Conservation (phyloP, 306 rosid species). For the Prunus salicina region DNA sequence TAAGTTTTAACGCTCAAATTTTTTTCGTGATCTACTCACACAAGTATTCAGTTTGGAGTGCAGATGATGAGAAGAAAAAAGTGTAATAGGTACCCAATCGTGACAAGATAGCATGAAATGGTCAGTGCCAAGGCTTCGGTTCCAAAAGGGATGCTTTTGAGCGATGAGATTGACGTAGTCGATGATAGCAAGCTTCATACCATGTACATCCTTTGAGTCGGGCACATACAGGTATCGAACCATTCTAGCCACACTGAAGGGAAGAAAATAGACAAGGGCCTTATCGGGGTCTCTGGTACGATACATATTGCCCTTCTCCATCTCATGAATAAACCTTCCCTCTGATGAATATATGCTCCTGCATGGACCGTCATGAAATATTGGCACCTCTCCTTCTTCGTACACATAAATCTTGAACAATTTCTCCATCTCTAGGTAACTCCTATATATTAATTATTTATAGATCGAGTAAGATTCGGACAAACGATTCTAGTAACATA, state of each 20-base stretch:
- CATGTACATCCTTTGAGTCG: neutral
- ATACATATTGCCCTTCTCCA: constrained; percentile 43
- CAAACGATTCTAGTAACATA: no score
- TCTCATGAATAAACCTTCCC: constrained; percentile 51
- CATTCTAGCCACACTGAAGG: constrained; percentile 48
- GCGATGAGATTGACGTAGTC: constrained; percentile 42
- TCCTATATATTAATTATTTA: constrained; percentile 22
- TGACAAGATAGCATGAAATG: constrained; percentile 70
- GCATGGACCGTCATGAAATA: constrained; percentile 47
- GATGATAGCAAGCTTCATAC: constrained; percentile 19
- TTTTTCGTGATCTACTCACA: no score
- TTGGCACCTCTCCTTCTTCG: constrained; percentile 57
- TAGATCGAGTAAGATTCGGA: no score
- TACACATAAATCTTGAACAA: constrained; percentile 53
- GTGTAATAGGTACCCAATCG: constrained; percentile 39
- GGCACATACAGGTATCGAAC: constrained; percentile 31
- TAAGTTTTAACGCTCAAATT: no score
- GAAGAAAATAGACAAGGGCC: constrained; percentile 49
- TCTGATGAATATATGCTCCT: constrained; percentile 45
- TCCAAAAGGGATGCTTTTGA: constrained; percentile 53
- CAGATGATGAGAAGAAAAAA: no score
- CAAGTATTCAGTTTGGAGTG: no score
- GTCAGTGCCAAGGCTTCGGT: constrained; percentile 47
- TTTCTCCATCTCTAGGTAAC: constrained; percentile 67
- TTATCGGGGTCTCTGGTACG: constrained; percentile 46